phyloP scores from a whole-genome alignment of 169 alveolate genomes.

The Ichthyophthirius multifiliis region DNA sequence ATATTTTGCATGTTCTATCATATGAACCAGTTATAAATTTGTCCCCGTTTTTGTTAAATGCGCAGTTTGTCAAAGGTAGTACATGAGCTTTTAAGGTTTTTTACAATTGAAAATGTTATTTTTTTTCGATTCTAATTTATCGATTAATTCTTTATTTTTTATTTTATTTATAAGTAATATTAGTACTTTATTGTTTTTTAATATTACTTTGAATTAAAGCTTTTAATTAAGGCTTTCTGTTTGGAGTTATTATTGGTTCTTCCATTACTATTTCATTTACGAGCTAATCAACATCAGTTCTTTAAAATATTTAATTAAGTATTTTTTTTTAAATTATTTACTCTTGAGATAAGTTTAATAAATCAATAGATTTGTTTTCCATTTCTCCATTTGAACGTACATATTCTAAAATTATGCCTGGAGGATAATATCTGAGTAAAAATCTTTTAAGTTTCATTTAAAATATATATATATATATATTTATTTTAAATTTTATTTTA shows the following conservation, averaged over 20 bases:
- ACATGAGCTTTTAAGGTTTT: slow-evolving; percentile 87
- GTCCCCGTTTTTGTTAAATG: slow-evolving; percentile 91
- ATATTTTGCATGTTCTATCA: slow-evolving; percentile 79
- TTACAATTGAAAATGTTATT: slow-evolving; percentile 58
- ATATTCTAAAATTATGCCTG: slow-evolving; percentile 89
- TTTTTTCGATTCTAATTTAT: slow-evolving; percentile 64
- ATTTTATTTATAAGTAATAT: too few relatives aligned
- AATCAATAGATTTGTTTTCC: slow-evolving; percentile 85
- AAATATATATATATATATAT: too few relatives aligned
- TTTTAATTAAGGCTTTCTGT: slow-evolving; percentile 71
- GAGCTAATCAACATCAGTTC: slow-evolving; percentile 74
- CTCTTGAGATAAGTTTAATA: slow-evolving; percentile 76
- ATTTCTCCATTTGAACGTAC: slow-evolving; percentile 76
- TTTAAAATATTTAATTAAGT: too few relatives aligned
- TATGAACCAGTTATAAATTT: slow-evolving; percentile 53
- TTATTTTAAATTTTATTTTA: too few relatives aligned
- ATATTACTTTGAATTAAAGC: slow-evolving; percentile 63
- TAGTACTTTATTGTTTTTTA: too few relatives aligned
- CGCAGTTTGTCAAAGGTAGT: slow-evolving; percentile 91
- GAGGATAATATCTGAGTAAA: slow-evolving; percentile 86
- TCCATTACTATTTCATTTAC: slow-evolving; percentile 73
- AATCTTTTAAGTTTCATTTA: slow-evolving; percentile 86
- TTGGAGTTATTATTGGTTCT: slow-evolving; percentile 76
- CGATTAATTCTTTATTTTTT: slow-evolving; percentile 71
- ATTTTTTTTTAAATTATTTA: too few relatives aligned